A percentile compares a stretch with the other conserved stretches of the same genome.
Evolutionary conservation across 192 early-diverging fungal genomes (phyloP).

Genomic region (Podochytrium sp.): DNA sequence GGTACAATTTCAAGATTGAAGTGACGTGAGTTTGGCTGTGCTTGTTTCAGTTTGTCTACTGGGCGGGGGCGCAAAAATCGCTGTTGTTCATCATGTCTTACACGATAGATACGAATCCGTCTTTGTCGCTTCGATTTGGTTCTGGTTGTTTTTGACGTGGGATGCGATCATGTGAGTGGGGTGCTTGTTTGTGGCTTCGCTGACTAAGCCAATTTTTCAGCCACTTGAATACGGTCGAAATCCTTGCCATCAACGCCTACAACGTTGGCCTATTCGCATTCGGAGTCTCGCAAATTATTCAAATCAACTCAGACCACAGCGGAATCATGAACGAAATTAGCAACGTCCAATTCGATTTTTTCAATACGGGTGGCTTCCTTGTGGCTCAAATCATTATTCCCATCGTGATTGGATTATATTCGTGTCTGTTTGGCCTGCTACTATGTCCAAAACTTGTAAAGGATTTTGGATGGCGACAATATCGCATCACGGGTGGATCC

Average conservation of each 20-base stretch:
- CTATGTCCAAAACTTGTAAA: background rate
- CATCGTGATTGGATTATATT: background rate
- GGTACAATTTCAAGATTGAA: constrained; percentile 12
- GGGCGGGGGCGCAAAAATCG: background rate
- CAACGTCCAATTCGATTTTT: background rate
- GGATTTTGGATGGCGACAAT: constrained; percentile 16
- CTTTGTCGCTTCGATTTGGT: constrained; percentile 15
- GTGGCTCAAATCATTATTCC: background rate
- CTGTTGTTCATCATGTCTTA: background rate
- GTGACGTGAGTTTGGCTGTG: background rate
- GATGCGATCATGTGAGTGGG: constrained; percentile 10
- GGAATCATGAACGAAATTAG: background rate
- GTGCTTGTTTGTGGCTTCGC: background rate
- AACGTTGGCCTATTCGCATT: constrained; percentile 1
- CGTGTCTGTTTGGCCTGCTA: background rate
- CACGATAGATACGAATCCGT: constrained; percentile 14
- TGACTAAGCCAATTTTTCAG: background rate
- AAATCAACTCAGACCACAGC: background rate
- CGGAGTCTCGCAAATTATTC: background rate
- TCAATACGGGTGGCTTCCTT: background rate
- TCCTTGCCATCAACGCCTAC: constrained; percentile 1
- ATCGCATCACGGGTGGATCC: constrained; percentile 1
- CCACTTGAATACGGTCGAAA: background rate
- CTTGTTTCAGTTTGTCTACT: background rate
- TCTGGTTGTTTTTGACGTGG: constrained; percentile 9